phyloP scores from a whole-genome alignment of 371 early-diverging fungal genomes.

The Chytridium lagenaria region DNA sequence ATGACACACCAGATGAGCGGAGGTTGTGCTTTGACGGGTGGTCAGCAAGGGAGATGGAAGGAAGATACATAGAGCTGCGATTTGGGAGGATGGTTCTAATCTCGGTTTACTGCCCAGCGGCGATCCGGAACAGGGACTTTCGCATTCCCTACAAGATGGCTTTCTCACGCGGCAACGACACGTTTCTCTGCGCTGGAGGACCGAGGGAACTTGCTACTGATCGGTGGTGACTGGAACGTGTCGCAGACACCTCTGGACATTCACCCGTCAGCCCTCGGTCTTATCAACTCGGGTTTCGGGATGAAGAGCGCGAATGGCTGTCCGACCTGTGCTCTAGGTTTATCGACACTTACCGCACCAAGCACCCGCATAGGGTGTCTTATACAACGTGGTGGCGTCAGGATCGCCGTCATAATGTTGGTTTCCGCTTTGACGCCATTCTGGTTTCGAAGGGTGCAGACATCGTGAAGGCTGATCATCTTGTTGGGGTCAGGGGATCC shows the following conservation, averaged over 20 bases:
- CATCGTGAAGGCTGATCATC: constrained; percentile 5
- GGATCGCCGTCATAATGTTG: constrained; percentile 2
- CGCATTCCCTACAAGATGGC: too few relatives aligned
- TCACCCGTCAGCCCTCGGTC: constrained; percentile 5
- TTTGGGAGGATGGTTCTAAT: too few relatives aligned
- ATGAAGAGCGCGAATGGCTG: constrained; percentile 17
- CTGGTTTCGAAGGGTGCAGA: constrained; percentile 2
- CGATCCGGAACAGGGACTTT: too few relatives aligned
- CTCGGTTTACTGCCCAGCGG: too few relatives aligned
- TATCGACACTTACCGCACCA: constrained; percentile 10
- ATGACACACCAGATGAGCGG: too few relatives aligned
- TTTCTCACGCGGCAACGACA: constrained; percentile 3
- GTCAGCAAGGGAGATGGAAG: too few relatives aligned
- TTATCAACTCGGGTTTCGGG: constrained; percentile 6
- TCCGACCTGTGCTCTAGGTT: neutral
- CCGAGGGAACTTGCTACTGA: neutral
- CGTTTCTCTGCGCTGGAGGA: neutral
- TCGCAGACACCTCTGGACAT: constrained; percentile 12
- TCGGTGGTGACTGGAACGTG: constrained; percentile 22
- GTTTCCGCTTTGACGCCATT: constrained; percentile 11
- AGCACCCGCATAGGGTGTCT: neutral
- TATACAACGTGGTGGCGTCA: constrained; percentile 13
- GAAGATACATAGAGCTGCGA: too few relatives aligned
- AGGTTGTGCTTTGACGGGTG: too few relatives aligned
- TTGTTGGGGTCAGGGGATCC: constrained; percentile 10